A percentile compares a stretch with the other conserved stretches of the same genome.
Conservation (phyloP, 2,329 filamentous ascomycete genomes). For the Colletotrichum sp. region DNA sequence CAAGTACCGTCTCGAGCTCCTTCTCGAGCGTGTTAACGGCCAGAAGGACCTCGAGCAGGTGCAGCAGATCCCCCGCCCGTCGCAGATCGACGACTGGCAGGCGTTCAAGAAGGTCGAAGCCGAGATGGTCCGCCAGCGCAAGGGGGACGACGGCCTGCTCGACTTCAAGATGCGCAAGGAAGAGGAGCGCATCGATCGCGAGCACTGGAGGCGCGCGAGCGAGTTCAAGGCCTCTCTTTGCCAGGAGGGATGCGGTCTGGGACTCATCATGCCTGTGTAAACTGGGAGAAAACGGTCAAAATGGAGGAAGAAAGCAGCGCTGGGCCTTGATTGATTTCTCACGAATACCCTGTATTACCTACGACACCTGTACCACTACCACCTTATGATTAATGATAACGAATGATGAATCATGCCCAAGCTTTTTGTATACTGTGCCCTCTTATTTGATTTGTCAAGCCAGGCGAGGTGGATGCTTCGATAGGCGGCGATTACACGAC, state of each 20-base stretch:
- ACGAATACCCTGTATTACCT: conserved; percentile 19
- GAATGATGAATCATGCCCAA: background rate
- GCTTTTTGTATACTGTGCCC: background rate
- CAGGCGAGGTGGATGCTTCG: background rate
- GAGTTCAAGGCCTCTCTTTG: conserved; percentile 18
- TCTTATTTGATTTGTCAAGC: background rate
- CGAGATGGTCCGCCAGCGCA: conserved; percentile 18
- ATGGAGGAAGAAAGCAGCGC: background rate
- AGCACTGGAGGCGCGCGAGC: conserved; percentile 20
- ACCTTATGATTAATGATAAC: conserved; percentile 13
- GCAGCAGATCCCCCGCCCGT: conserved; percentile 53
- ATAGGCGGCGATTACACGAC: background rate
- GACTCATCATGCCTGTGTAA: background rate
- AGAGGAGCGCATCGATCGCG: conserved; percentile 19
- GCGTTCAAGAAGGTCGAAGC: conserved; percentile 47
- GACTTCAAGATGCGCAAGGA: conserved; percentile 22
- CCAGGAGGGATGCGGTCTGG: conserved; percentile 1
- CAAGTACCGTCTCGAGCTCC: conserved; percentile 49
- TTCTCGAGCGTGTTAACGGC: conserved; percentile 46
- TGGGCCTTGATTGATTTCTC: background rate
- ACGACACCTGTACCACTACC: conserved; percentile 5
- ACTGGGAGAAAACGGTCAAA: background rate
- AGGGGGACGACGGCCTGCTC: conserved; percentile 16
- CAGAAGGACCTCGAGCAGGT: conserved; percentile 50
- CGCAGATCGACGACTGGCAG: conserved; percentile 62